Evolutionary conservation across 169 alveolate species (phyloP), one percentile per base, ranked within the genome.

Genomic region (Toxoplasma gondii): DNA sequence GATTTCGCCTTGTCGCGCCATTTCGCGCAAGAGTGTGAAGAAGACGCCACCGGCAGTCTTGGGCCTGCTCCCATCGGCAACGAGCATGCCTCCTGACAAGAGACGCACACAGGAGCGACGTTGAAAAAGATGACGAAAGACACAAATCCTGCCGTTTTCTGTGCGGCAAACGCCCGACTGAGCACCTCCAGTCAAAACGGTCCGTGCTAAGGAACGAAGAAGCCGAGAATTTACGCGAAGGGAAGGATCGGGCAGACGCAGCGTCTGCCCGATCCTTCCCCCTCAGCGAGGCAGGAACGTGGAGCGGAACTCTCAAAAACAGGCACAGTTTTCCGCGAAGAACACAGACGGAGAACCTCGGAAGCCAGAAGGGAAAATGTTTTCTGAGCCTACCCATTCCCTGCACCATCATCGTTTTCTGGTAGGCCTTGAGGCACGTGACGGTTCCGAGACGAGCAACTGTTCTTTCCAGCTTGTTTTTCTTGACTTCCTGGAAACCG

Each of bases 31-130:
- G 39, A 98, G 95, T 82, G 97, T 96, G 95, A 97, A 98, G 93
- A 98, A 98, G 41, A 98, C 97, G 0, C 99, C 99, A 0, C 99
- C 99, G 4, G 97, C 96, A 22, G 98, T 98, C 83, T 98, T 97
- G 88, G 95, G 97, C 34, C 99, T 96, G 83, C 96, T 92, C 41
- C 98, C 98, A 91, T 97, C 98, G 16, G 97, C 98, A 43, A 98
- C 95, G 91, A 96, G 84, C 94, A 98, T 97, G 17, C 99, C 99
- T 0, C 99, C 99, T 93, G 82, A 43, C 10, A 12, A 78, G 29
- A 34, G n/a, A 7, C 27, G n/a, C 2, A 36, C 17, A 1, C 74
- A 31, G 7, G 74, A 27, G 74, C 9, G 74, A 27, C 74, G 74
- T 16, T 64, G 7, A 7, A 64, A 7, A 12, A 31, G n/a, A 19